These are phyloP conservation scores for Lentinula novae-zelandiae DNA, from an alignment of 1,284 basidiomycete species.

Conservation along the genomic window DNA sequence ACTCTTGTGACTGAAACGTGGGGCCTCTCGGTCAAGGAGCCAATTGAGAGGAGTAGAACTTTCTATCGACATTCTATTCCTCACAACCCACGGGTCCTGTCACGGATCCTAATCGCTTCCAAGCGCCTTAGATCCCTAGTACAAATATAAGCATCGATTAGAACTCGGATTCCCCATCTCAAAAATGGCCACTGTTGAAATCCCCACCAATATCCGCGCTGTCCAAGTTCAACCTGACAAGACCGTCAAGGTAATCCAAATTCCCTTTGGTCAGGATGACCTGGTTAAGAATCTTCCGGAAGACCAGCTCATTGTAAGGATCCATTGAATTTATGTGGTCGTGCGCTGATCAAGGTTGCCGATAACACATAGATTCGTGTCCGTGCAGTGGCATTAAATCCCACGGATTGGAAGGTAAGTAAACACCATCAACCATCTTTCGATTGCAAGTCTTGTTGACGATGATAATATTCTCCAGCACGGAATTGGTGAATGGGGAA, in stretches of 20 bases:
- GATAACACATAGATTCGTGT: conserved; percentile 1
- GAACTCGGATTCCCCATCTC: background rate
- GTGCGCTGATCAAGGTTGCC: background rate
- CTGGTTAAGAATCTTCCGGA: conserved; percentile 6
- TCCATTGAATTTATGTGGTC: background rate
- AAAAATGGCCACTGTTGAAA: background rate
- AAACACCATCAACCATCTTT: background rate
- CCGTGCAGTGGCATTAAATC: conserved; percentile 27
- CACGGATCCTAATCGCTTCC: background rate
- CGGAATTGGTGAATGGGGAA: background rate
- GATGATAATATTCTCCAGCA: background rate
- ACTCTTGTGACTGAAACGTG: no score
- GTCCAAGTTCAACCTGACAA: conserved; percentile 4
- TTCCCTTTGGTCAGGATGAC: conserved; percentile 1
- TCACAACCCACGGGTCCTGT: background rate
- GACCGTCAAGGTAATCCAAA: conserved; percentile 2
- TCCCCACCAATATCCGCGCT: background rate
- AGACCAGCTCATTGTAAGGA: conserved; percentile 4
- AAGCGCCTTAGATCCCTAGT: background rate
- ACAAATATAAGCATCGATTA: background rate
- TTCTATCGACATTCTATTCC: background rate
- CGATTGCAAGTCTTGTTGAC: background rate
- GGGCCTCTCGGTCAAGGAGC: background rate
- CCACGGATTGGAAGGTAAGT: conserved; percentile 65
- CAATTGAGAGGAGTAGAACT: background rate